Evolutionary conservation across 305 asterid genomes (phyloP).

Genomic region (Fraxinus nigra): DNA sequence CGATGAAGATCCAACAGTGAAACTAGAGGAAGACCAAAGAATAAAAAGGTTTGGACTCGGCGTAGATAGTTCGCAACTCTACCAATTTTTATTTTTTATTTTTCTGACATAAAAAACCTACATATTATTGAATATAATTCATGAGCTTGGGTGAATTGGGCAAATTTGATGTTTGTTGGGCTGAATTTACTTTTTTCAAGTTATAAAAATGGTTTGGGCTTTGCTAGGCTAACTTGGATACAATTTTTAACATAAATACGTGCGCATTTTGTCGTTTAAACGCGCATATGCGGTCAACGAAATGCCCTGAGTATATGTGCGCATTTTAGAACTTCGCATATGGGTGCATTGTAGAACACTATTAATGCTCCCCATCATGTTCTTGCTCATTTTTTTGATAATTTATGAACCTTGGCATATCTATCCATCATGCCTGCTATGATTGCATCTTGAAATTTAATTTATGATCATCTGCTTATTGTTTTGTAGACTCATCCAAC

Average conservation of each 20-base stretch:
- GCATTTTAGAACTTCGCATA: too few relatives aligned
- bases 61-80: background rate
- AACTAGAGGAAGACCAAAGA: background rate
- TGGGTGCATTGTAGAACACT: too few relatives aligned
- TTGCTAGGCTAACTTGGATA: background rate
- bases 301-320: too few relatives aligned
- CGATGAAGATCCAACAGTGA: background rate
- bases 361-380: background rate
- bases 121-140: background rate
- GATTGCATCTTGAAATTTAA: constrained; percentile 8
- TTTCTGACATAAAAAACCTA: background rate
- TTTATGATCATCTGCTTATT: constrained; percentile 22
- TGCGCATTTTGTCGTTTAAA: background rate
- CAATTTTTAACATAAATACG: background rate
- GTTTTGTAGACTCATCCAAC: constrained; percentile 94
- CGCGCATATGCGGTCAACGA: background rate
- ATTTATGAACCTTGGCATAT: background rate
- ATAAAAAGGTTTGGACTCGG: background rate
- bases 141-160: background rate
- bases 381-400: constrained; percentile 2
- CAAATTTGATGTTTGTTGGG: background rate
- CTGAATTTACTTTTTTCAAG: background rate
- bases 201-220: background rate
- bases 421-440: background rate
- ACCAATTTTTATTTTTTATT: too few relatives aligned